Percentiles rank a stretch among this genome's conserved stretches.
These are phyloP conservation scores for Lolium perenne DNA, from an alignment of 176 grass and related monocot species.

Conservation along the genomic window DNA sequence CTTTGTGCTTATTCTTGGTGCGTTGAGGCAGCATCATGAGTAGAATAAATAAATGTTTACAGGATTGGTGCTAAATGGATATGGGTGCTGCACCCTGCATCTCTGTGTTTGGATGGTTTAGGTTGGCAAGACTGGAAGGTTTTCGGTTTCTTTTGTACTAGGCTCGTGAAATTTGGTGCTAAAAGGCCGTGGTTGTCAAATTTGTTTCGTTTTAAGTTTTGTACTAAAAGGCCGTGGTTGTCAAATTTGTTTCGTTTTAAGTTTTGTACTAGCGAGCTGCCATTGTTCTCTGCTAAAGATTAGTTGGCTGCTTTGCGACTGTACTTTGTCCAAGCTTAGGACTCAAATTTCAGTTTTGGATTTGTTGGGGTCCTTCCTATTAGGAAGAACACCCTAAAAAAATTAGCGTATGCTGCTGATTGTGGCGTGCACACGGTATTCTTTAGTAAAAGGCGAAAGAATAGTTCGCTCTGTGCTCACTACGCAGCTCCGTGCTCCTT, in stretches of 20 bases:
- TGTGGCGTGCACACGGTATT: slow-evolving; percentile 64
- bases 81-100: not conserved
- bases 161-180: not conserved
- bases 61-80: not conserved
- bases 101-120: not conserved
- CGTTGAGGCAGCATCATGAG: no score
- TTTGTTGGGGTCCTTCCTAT: not conserved
- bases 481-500: slow-evolving; percentile 41
- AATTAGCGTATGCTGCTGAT: slow-evolving; percentile 52
- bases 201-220: no score
- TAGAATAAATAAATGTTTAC: not conserved
- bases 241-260: no score
- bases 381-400: not conserved
- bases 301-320: not conserved
- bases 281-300: not conserved
- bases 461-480: slow-evolving; percentile 62
- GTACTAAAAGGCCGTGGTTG: no score
- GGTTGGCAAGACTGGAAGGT: not conserved
- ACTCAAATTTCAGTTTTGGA: not conserved
- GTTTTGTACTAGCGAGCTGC: no score
- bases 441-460: slow-evolving; percentile 81
- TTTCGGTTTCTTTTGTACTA: not conserved
- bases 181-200: no score
- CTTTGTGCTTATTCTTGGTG: not conserved
- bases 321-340: no score